Evolutionary conservation across 169 alveolate genomes (phyloP).

Genomic region (Plasmodium knowlesi): DNA sequence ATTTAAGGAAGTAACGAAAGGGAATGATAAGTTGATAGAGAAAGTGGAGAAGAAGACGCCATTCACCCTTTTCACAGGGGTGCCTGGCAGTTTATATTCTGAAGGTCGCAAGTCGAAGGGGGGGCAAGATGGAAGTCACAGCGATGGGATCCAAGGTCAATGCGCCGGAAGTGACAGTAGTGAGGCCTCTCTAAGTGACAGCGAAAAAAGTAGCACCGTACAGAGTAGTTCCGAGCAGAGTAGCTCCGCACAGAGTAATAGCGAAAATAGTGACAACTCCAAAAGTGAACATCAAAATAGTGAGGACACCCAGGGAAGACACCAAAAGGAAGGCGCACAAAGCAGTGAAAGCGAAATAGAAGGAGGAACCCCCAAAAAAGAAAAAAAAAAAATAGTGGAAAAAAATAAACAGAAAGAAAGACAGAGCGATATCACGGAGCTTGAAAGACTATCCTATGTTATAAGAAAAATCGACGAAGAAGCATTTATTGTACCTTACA

Average conservation of each 20-base stretch:
- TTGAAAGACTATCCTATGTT: slow-evolving; percentile 27
- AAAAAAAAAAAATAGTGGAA: slow-evolving; percentile 4
- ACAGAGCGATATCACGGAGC: slow-evolving; percentile 19
- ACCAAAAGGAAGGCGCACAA: not conserved
- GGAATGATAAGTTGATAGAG: slow-evolving; percentile 44
- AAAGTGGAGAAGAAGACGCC: slow-evolving; percentile 27
- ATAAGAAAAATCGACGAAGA: slow-evolving; percentile 45
- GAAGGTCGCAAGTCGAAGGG: not conserved
- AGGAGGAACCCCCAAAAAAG: not conserved
- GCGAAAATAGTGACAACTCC: not conserved
- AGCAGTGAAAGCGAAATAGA: not conserved
- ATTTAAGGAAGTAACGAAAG: slow-evolving; percentile 31
- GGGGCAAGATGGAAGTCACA: not conserved
- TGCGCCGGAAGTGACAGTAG: not conserved
- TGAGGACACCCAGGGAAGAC: not conserved
- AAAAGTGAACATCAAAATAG: not conserved
- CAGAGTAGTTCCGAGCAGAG: not conserved
- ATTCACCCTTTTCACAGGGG: slow-evolving; percentile 38
- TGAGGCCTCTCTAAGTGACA: not conserved
- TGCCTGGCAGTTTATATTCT: slow-evolving; percentile 16
- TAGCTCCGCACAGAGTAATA: not conserved
- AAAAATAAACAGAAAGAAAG: slow-evolving; percentile 18
- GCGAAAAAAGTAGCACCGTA: not conserved
- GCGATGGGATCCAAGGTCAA: not conserved
- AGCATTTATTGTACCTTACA: slow-evolving; percentile 55